Percentiles rank a stretch among this genome's conserved stretches.
These are phyloP conservation scores for Starmerella powellii DNA, from an alignment of 805 yeast species.

Conservation along the genomic window DNA sequence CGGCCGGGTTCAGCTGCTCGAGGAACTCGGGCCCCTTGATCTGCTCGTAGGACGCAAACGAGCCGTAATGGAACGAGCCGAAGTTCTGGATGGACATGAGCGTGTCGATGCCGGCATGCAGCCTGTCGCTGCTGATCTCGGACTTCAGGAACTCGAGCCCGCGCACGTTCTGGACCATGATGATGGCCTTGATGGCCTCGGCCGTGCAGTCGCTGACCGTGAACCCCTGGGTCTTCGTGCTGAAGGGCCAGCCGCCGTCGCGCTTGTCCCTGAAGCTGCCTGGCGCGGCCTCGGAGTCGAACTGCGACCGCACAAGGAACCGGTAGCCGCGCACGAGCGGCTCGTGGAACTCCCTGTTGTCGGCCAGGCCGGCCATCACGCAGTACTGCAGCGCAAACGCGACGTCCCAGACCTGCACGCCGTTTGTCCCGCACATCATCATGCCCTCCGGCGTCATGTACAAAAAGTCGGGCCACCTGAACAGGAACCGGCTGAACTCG, in stretches of 20 bases:
- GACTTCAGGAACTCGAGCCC: conserved; percentile 39
- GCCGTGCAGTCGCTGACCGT: conserved; percentile 96
- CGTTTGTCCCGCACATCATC: conserved; percentile 93
- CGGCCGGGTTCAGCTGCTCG: conserved; percentile 86
- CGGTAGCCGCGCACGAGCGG: conserved; percentile 53
- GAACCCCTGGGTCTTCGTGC: conserved; percentile 91
- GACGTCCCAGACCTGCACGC: conserved; percentile 94
- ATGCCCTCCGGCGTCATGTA: conserved; percentile 85
- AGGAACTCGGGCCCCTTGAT: conserved; percentile 68
- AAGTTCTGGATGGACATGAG: conserved; percentile 65
- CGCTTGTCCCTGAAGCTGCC: conserved; percentile 77
- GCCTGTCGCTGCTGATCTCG: conserved; percentile 42
- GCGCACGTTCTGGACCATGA: conserved; percentile 71
- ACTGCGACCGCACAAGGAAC: conserved; percentile 73
- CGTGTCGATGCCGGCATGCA: conserved; percentile 64
- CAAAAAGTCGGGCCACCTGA: conserved; percentile 59
- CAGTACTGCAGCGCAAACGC: conserved; percentile 82
- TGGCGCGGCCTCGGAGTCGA: conserved; percentile 60
- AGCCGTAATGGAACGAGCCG: conserved; percentile 71
- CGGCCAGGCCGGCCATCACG: conserved; percentile 68
- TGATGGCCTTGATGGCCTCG: conserved; percentile 82
- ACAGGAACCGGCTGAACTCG: conserved; percentile 43
- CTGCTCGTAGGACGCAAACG: conserved; percentile 82
- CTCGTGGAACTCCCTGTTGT: conserved; percentile 49
- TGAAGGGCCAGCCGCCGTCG: conserved; percentile 90